Evolutionary conservation across 257 asterid genomes (phyloP).

Genomic region (Solanum okadae): DNA sequence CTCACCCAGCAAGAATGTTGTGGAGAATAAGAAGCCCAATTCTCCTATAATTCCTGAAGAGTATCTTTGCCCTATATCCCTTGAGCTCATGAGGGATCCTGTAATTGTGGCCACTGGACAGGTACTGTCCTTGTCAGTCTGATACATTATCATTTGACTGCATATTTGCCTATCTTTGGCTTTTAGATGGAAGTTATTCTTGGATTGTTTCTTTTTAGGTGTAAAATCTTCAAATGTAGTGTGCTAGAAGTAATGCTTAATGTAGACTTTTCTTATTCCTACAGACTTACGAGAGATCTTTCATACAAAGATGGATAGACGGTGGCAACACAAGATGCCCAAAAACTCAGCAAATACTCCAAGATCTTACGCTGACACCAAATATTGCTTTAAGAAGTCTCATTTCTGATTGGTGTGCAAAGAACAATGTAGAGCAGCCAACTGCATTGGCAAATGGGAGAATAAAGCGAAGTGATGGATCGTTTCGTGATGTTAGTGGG

Average conservation of each 20-base stretch:
- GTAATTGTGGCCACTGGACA: slow-evolving; percentile 89
- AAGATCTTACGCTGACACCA: slow-evolving; percentile 74
- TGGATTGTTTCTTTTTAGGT: background rate
- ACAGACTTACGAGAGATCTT: slow-evolving; percentile 96
- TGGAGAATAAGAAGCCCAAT: slow-evolving; percentile 64
- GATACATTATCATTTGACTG: background rate
- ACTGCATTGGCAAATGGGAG: slow-evolving; percentile 41
- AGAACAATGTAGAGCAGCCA: slow-evolving; percentile 61
- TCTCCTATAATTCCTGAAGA: slow-evolving; percentile 70
- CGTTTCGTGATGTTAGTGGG: slow-evolving; percentile 69
- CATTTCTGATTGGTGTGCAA: slow-evolving; percentile 75
- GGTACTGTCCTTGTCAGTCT: slow-evolving; percentile 2
- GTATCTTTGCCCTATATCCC: slow-evolving; percentile 87
- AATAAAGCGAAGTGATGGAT: slow-evolving; percentile 79
- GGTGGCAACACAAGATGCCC: slow-evolving; percentile 94
- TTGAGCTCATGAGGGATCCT: slow-evolving; percentile 94
- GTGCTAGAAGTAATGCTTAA: background rate
- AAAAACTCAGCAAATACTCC: slow-evolving; percentile 87
- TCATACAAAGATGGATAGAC: slow-evolving; percentile 92
- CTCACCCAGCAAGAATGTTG: slow-evolving; percentile 20
- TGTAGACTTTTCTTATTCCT: background rate
- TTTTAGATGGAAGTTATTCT: background rate
- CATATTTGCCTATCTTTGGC: background rate
- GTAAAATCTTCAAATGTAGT: background rate
- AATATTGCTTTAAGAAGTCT: slow-evolving; percentile 70